Evolutionary conservation across 2,329 filamentous ascomycete species (phyloP), one percentile per base, ranked within the genome.

Genomic region (Penicillium rolfsii): DNA sequence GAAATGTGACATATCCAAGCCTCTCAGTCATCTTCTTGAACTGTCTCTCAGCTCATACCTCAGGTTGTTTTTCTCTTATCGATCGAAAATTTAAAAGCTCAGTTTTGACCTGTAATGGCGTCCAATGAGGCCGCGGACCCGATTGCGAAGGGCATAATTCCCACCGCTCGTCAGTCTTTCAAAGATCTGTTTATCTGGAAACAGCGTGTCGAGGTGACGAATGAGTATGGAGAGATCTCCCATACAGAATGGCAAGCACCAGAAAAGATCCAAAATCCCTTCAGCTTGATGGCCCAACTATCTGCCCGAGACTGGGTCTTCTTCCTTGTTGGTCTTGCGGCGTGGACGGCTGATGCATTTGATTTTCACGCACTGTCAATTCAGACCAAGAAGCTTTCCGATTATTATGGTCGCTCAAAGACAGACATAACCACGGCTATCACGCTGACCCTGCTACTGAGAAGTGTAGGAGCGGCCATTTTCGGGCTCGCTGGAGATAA

Each of bases 341-440:
- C 90, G 16, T 94, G 91, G 91, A 90, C 86, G 1, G 90, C 90
- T 59, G 91, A 94, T 74, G 90, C 91, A 3, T 94, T 93, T 73
- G 91, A 93, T 76, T 94, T 93, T 73, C 90, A 93, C 76, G 89
- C 91, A 28, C 82, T 94, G 8, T 90, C 88, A 4, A 91, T 94
- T 65, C 90, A 93, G 74, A 91, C 90, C 3, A 84, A 84, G 67
- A 91, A 92, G 77, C 80, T 93, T 26, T 84, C 85, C 4, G 75
- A 81, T 2, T 85, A 85, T 66, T 89, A 86, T 68, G 66, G 80
- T 19, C 80, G 79, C 54, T 85, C 85, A 63, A 87, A 87, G 66
- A 91, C 90, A 0, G 82, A 89, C 57, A 89, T 94, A 67, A 87
- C 87, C 2, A 90, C 89, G 87, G 26, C 71, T 11, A 74, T 73